Base-by-base conservation (phyloP, 805 yeast species). In the Pichia eremophila region DNA sequence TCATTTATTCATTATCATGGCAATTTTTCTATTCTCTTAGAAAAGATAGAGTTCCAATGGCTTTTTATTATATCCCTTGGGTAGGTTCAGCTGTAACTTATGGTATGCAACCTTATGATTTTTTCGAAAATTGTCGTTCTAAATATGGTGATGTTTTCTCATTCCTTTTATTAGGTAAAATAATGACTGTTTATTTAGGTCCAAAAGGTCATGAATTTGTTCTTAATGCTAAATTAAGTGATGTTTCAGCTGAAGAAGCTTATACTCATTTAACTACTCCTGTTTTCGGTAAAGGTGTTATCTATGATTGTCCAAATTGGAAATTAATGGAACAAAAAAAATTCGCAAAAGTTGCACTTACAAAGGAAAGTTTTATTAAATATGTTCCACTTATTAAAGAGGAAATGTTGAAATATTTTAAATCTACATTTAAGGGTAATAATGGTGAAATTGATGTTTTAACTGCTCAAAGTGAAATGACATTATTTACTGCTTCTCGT, bases 261-360 rank as follows among this genome's bases (percentile, higher is more conserved):
- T 93, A 93, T 71, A 75, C 83, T 52, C 96, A 90, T 64, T 75
- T 93, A 67, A 93, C 99, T n/a, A 91, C 98, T n/a, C 99, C 99
- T 14, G 96, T 89, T 15, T 93, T 93, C 57, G 99, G 99, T 58
- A 81, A 89, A 61, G 99, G 98, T 60, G 99, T 93, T 46, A 85
- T 93, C 46, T 93, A 93, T 65, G 99, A 93, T 70, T 91, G 97
- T 69, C 88, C 99, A 53, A 93, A 93, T 70, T 70, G 80, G 60
- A 80, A 89, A 56, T 77, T 93, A 60, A 93, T 93, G 99, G 99
- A 93, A 66, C 99, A 93, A 69, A 93, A 93, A 79, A 93, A 89
- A 71, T 93, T 93, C 61, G 95, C 90, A 53, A 93, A 93, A 69
- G 78, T 78, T 46, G 95, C 96, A 22, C 75, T 93, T 57, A 85